Percentiles rank a stretch among this genome's conserved stretches.
These are phyloP conservation scores for Sporobolus alterniflorus DNA, from an alignment of 202 grass and related monocot species.

Conservation along the genomic window DNA sequence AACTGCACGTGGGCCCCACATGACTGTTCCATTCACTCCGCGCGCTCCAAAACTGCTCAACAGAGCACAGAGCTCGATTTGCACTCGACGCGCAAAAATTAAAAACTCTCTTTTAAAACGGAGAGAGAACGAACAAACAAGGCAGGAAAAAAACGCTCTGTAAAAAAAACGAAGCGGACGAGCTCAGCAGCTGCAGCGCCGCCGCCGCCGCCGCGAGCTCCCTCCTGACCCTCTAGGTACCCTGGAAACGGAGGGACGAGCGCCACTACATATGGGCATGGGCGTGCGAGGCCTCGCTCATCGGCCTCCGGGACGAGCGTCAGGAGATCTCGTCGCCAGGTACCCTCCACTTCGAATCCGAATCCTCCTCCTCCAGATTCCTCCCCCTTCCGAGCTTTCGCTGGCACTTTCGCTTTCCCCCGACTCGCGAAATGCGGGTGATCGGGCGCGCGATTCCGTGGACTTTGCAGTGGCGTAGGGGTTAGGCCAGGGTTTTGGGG, in stretches of 20 bases:
- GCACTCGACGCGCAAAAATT: not conserved
- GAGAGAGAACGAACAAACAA: not conserved
- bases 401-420: not conserved
- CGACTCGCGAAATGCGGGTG: constrained; percentile 6
- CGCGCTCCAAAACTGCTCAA: not conserved
- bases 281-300: no score
- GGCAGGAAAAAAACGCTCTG: not conserved
- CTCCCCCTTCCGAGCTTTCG: not conserved
- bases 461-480: not conserved
- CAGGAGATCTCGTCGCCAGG: no score
- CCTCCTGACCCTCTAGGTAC: no score
- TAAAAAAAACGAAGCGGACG: constrained; percentile 34
- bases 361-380: not conserved
- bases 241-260: no score
- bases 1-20: no score
- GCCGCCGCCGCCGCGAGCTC: not conserved
- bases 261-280: no score
- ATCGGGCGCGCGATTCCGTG: constrained; percentile 4
- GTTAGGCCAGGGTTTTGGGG: not conserved
- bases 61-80: not conserved
- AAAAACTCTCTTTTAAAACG: not conserved
- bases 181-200: constrained; percentile 20
- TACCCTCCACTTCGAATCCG: not conserved
- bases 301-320: no score
- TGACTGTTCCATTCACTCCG: no score